Evolutionary conservation across 352 stramenopile species (phyloP).

Genomic region (Elongisporangium undulatum): DNA sequence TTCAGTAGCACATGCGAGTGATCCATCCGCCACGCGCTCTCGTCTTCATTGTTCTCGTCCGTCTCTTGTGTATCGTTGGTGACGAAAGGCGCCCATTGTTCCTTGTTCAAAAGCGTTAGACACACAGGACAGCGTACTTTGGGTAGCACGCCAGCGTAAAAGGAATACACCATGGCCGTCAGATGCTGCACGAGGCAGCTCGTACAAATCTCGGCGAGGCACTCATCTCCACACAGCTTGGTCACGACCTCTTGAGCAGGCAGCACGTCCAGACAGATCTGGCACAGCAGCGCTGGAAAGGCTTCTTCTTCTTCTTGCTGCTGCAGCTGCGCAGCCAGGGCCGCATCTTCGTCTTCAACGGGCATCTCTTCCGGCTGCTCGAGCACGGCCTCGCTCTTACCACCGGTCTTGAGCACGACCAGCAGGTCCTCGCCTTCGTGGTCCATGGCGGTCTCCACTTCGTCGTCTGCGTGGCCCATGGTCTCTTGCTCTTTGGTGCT

Average conservation of each 20-base stretch:
- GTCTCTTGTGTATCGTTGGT: background rate
- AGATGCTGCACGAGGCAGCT: conserved; percentile 47
- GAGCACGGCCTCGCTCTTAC: background rate
- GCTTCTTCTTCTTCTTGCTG: background rate
- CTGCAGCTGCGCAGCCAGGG: background rate
- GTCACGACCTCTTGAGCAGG: conserved; percentile 24
- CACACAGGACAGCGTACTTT: conserved; percentile 68
- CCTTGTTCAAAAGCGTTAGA: conserved; percentile 43
- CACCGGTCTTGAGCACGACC: background rate
- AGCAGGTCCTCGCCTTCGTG: background rate
- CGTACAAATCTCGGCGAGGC: conserved; percentile 35
- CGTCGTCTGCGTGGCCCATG: background rate
- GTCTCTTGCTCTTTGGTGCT: background rate
- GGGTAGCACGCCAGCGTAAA: conserved; percentile 53
- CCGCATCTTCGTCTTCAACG: background rate
- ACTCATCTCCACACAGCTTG: conserved; percentile 31
- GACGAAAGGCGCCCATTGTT: conserved; percentile 37
- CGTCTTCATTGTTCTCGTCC: conserved; percentile 1
- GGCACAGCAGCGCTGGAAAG: conserved; percentile 16
- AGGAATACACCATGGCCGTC: conserved; percentile 47
- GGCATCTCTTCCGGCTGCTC: background rate
- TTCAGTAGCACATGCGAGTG: conserved; percentile 49
- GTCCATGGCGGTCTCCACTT: background rate
- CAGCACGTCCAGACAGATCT: conserved; percentile 60
- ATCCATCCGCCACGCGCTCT: conserved; percentile 8